Evolutionary conservation across 768 basidiomycete species (phyloP).

Genomic region (Tremella fuciformis): DNA sequence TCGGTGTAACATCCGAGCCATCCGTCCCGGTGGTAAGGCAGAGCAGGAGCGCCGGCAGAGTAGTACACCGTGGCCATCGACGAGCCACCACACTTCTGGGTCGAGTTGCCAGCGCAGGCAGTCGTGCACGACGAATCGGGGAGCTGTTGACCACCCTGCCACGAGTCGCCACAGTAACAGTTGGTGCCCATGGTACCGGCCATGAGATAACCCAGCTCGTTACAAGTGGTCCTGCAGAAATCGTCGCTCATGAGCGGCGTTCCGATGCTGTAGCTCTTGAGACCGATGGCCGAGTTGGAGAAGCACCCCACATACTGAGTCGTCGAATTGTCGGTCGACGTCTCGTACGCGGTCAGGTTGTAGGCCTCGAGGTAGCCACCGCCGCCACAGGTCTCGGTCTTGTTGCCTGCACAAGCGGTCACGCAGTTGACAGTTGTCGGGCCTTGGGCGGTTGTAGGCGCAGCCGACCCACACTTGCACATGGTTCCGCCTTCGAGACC

Average conservation of each 20-base stretch:
- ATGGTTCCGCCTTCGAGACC: not conserved
- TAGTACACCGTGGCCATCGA: conserved; percentile 16
- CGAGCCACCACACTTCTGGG: conserved; percentile 7
- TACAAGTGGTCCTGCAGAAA: not conserved
- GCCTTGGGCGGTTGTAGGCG: not conserved
- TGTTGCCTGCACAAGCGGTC: not conserved
- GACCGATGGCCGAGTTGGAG: not conserved
- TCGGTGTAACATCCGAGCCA: conserved; percentile 9
- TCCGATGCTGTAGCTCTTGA: not conserved
- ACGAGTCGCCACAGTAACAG: conserved; percentile 20
- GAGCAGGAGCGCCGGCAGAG: conserved; percentile 22
- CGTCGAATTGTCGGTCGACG: not conserved
- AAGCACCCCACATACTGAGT: not conserved
- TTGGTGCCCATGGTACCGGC: not conserved
- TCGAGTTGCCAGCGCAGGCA: conserved; percentile 10
- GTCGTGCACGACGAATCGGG: conserved; percentile 32
- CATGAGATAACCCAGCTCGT: conserved; percentile 1
- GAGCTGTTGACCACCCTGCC: conserved; percentile 27
- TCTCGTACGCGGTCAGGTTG: not conserved
- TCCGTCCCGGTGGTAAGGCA: conserved; percentile 11
- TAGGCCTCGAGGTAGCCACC: not conserved
- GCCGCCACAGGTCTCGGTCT: not conserved
- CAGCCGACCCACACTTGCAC: conserved; percentile 8
- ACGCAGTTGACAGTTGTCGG: not conserved
- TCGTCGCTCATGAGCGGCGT: not conserved